Evolutionary conservation across 768 basidiomycete genomes (phyloP).

Genomic region (Podaxis rugospora): DNA sequence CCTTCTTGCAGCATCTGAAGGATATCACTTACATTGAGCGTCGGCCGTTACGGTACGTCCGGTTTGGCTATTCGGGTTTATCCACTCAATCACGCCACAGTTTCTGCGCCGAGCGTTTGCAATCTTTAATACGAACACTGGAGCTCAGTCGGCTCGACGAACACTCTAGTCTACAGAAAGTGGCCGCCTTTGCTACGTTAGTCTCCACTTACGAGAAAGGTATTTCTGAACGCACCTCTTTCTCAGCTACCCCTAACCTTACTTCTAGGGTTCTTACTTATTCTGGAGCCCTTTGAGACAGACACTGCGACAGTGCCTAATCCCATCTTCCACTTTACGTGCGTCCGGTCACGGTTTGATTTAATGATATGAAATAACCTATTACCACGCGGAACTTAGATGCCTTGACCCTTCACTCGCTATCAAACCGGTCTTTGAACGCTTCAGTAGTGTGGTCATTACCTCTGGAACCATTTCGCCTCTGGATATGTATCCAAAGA

Average conservation of each 20-base stretch:
- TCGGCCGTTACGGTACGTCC: constrained; percentile 75
- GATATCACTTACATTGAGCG: constrained; percentile 98
- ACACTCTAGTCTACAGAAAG: constrained; percentile 87
- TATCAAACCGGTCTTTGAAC: constrained; percentile 96
- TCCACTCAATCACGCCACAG: constrained; percentile 32
- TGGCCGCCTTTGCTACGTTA: constrained; percentile 92
- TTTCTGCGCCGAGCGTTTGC: constrained; percentile 94
- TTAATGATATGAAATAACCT: constrained; percentile 11
- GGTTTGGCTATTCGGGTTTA: background rate
- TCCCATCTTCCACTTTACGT: constrained; percentile 98
- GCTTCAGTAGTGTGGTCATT: constrained; percentile 97
- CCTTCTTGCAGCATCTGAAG: constrained; percentile 96
- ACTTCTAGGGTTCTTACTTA: constrained; percentile 82
- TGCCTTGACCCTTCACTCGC: constrained; percentile 97
- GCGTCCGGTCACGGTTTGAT: background rate
- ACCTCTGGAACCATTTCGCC: constrained; percentile 99
- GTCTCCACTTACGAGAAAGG: constrained; percentile 99
- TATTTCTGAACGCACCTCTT: constrained; percentile 20
- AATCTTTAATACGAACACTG: constrained; percentile 89
- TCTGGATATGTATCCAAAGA: constrained; percentile 99
- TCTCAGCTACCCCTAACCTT: constrained; percentile 2
- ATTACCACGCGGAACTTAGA: constrained; percentile 36
- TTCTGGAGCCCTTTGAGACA: constrained; percentile 97
- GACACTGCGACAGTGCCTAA: constrained; percentile 98
- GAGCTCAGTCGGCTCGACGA: constrained; percentile 90